Conservation (phyloP, 495 filamentous ascomycete species). For the Hypoxylon cercidicola region DNA sequence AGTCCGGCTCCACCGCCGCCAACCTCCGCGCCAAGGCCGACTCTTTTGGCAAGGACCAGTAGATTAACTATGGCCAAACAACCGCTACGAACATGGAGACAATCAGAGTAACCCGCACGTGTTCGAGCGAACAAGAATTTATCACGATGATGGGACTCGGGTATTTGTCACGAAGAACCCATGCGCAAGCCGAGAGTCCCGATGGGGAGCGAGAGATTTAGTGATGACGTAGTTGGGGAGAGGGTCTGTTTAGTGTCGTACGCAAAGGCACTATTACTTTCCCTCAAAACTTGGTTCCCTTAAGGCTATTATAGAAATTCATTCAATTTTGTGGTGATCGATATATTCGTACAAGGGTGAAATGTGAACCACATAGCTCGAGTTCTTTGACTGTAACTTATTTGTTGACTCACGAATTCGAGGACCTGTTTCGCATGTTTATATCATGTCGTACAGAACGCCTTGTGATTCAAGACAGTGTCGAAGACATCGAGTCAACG, state of each 20-base stretch:
- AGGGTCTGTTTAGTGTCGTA: conserved; percentile 20
- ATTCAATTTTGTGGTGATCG: conserved; percentile 18
- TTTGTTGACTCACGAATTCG: background rate
- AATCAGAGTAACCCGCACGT: conserved; percentile 25
- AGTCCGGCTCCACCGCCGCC: conserved; percentile 78
- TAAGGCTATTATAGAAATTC: conserved; percentile 35
- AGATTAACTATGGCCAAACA: conserved; percentile 36
- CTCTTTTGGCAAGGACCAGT: conserved; percentile 70
- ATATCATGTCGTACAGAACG: background rate
- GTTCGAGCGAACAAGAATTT: conserved; percentile 26
- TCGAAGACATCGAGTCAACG: background rate
- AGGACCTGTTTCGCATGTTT: background rate
- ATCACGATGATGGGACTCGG: conserved; percentile 20
- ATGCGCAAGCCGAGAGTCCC: background rate
- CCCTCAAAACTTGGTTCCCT: conserved; percentile 24
- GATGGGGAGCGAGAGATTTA: conserved; percentile 18
- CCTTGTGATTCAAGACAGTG: background rate
- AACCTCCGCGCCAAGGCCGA: conserved; percentile 93
- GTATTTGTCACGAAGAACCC: conserved; percentile 7
- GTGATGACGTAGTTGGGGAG: conserved; percentile 19
- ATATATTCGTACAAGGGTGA: conserved; percentile 22
- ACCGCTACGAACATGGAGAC: conserved; percentile 25
- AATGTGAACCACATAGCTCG: conserved; percentile 9
- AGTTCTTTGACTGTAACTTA: background rate
- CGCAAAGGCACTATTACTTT: conserved; percentile 8